Evolutionary conservation across 1,284 basidiomycete species (phyloP).

Genomic region (Papiliotrema flavescens): DNA sequence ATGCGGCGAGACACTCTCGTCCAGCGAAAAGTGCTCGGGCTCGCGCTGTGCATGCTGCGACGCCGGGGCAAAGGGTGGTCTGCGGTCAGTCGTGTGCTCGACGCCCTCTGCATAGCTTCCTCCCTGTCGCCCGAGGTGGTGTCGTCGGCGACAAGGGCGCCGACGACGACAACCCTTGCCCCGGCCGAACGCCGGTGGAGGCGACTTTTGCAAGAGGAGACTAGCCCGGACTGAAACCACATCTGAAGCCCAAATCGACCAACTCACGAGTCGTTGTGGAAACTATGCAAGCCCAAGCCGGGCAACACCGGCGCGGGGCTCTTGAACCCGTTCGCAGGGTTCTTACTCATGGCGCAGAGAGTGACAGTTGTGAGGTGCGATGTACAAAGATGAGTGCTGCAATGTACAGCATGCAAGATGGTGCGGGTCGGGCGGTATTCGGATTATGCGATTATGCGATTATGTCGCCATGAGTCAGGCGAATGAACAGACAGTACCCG

Average conservation of each 20-base stretch:
- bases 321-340: constrained; percentile 29
- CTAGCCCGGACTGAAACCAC: too few relatives aligned
- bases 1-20: background rate
- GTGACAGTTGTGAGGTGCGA: too few relatives aligned
- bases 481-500: too few relatives aligned
- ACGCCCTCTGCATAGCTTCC: background rate
- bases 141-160: background rate
- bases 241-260: too few relatives aligned
- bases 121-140: background rate
- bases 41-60: constrained; percentile 19
- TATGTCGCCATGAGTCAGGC: too few relatives aligned
- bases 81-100: constrained; percentile 6
- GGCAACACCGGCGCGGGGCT: constrained; percentile 45
- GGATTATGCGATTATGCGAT: too few relatives aligned
- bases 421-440: too few relatives aligned
- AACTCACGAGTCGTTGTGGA: constrained; percentile 48
- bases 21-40: constrained; percentile 32
- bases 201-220: too few relatives aligned
- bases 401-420: too few relatives aligned
- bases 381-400: too few relatives aligned
- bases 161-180: background rate
- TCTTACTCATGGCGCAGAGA: constrained; percentile 1
- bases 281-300: constrained; percentile 45
- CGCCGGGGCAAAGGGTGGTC: constrained; percentile 38
- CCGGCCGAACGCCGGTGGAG: too few relatives aligned